Percentiles rank a stretch among this genome's conserved stretches.
Conservation (phyloP, 768 basidiomycete genomes). For the Coprinellus micaceus region DNA sequence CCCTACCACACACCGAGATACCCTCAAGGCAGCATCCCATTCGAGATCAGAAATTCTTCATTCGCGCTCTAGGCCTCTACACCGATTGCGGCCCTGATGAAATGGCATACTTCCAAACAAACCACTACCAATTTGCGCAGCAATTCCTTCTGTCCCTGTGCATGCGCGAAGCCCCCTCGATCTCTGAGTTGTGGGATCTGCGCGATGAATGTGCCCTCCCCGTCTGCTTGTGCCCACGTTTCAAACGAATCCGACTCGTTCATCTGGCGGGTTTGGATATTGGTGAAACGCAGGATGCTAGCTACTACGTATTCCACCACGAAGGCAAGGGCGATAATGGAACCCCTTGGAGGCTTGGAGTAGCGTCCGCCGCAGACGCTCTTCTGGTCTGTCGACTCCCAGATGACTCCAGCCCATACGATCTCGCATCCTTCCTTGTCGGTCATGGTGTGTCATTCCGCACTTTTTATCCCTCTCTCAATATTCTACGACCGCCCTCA, state of each 20-base stretch:
- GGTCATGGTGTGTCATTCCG: constrained; percentile 2
- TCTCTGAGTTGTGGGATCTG: neutral
- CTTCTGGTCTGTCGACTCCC: constrained; percentile 8
- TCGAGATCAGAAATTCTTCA: too few species aligned
- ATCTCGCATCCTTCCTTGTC: neutral
- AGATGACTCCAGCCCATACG: neutral
- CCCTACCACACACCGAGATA: too few species aligned
- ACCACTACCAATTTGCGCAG: neutral
- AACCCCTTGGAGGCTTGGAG: constrained; percentile 3
- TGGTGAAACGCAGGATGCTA: neutral
- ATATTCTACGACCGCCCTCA: neutral
- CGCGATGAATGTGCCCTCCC: neutral
- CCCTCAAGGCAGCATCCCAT: too few species aligned
- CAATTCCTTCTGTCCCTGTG: too few species aligned
- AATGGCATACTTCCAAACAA: neutral
- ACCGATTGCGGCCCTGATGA: too few species aligned
- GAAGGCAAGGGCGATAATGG: too few species aligned
- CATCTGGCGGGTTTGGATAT: neutral
- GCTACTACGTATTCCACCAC: neutral
- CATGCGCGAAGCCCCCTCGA: neutral
- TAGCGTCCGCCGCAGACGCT: neutral
- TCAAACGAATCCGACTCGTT: neutral
- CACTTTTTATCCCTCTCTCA: neutral
- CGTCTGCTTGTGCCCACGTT: neutral
- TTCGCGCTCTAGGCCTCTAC: too few species aligned